Evolutionary conservation across 495 filamentous ascomycete genomes (phyloP).

Genomic region (Podospora fimiseda): DNA sequence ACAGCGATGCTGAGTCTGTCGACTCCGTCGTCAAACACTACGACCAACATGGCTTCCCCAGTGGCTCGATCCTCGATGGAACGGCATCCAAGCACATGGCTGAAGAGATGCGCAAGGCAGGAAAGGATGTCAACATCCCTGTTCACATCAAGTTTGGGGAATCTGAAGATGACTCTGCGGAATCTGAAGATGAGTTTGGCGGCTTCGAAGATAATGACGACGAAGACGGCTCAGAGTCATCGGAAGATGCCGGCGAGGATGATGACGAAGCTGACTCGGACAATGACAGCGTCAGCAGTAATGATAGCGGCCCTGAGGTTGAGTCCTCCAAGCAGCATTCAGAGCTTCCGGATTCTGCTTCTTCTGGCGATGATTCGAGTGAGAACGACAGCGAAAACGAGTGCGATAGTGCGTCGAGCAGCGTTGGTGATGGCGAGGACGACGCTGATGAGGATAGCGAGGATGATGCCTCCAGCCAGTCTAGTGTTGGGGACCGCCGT

Average conservation of each 20-base stretch:
- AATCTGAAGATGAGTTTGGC: conserved; percentile 3
- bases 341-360: not conserved
- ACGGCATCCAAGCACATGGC: conserved; percentile 35
- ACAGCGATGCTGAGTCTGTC: conserved; percentile 27
- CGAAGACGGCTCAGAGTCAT: not conserved
- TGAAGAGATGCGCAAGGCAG: conserved; percentile 20
- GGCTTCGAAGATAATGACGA: not conserved
- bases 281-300: conserved; percentile 9
- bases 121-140: conserved; percentile 23
- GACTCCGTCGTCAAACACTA: conserved; percentile 32
- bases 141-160: conserved; percentile 32
- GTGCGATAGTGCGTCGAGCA: not conserved
- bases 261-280: not conserved
- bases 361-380: conserved; percentile 1
- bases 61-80: conserved; percentile 42
- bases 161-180: conserved; percentile 13
- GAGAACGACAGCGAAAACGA: conserved; percentile 5
- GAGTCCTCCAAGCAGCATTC: conserved; percentile 7
- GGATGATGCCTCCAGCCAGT: conserved; percentile 10
- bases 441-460: conserved; percentile 16
- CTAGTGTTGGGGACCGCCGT: conserved; percentile 3
- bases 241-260: not conserved
- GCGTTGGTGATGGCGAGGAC: conserved; percentile 4
- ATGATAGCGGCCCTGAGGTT: conserved; percentile 18
- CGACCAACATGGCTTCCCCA: conserved; percentile 45